Percentiles rank a stretch among this genome's conserved stretches.
Evolutionary conservation across 2,329 filamentous ascomycete species (phyloP).

Genomic region (Claviceps spartinae): DNA sequence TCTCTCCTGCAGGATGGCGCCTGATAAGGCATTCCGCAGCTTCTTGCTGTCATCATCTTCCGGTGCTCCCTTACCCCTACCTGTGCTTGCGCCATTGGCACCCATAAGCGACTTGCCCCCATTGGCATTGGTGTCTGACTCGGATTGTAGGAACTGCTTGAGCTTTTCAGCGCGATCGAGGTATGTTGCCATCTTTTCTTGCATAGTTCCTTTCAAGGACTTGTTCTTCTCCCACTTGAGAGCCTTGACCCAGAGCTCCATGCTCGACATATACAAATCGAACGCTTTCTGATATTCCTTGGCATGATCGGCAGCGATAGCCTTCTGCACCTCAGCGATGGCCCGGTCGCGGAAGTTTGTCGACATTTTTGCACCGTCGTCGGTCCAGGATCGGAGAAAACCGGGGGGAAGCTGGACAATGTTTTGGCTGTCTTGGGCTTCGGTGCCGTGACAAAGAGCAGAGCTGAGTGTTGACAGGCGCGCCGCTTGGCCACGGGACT

Average conservation of each 20-base stretch:
- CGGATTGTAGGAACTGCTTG: constrained; percentile 74
- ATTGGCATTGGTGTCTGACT: constrained; percentile 56
- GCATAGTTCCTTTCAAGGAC: constrained; percentile 94
- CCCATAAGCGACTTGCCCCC: constrained; percentile 50
- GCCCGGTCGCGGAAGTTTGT: constrained; percentile 95
- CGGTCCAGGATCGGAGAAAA: neutral
- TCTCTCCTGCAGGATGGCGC: constrained; percentile 87
- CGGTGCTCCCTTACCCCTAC: constrained; percentile 47
- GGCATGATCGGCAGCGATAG: constrained; percentile 89
- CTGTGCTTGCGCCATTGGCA: constrained; percentile 53
- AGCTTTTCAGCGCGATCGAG: constrained; percentile 98
- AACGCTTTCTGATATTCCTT: constrained; percentile 97
- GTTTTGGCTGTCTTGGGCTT: neutral
- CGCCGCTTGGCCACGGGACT: neutral
- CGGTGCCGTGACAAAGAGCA: neutral
- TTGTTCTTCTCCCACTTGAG: constrained; percentile 99
- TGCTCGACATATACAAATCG: constrained; percentile 85
- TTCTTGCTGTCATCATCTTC: constrained; percentile 93
- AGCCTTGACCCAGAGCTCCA: constrained; percentile 97
- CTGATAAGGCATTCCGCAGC: constrained; percentile 74
- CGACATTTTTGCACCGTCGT: constrained; percentile 50
- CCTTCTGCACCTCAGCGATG: constrained; percentile 93
- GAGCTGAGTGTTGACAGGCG: neutral
- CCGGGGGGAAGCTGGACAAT: neutral
- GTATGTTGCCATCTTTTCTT: constrained; percentile 88